Base-by-base conservation (phyloP, 2,329 filamentous ascomycete genomes). In the Calonectria multiphialidica region DNA sequence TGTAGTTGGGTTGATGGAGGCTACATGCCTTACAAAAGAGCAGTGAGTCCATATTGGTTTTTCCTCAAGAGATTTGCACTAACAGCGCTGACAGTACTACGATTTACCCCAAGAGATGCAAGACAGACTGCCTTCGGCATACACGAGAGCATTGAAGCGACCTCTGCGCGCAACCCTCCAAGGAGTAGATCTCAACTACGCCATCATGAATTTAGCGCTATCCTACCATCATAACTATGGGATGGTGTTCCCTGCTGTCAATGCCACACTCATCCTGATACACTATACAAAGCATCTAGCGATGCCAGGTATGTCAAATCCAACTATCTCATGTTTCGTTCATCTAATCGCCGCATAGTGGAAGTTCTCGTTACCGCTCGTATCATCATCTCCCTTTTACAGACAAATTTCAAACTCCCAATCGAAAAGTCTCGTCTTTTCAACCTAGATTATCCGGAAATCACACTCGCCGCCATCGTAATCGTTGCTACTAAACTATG, bases 401-500 rank as follows among this genome's bases (percentile, higher is more conserved):
- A 88, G 2, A 93, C 93, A 73, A 84, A 86, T 0, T 83, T 82
- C 42, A 69, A 77, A 8, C 93, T 93, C 74, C 88, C 89, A 1
- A 85, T 87, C 8, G 83, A 85, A 5, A 85, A 83, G 35, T 80
- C 82, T 65, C 83, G 84, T 72, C 83, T 87, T 71, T 83, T 87
- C 30, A 83, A 89, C 10, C 83, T 92, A 18, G 87, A 91, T 63
- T 89, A 93, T 73, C 95, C 97, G 0, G 97, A 98, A 79, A 86
- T 94, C 7, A 90, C 94, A 50, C 84, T 98, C 1, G 87, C 95
- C 68, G 88, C 92, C 5, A 85, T 95, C 4, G 82, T 98, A 4
- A 86, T 98, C 2, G 88, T 98, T 16, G 91, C 93, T 5, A 91
- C 93, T 4, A 98, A 98, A 78, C 82, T 98, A 2, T 87, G 93